These are phyloP conservation scores for Geranomyces michiganensis DNA, from an alignment of 192 early-diverging fungal genomes.

Conservation along the genomic window DNA sequence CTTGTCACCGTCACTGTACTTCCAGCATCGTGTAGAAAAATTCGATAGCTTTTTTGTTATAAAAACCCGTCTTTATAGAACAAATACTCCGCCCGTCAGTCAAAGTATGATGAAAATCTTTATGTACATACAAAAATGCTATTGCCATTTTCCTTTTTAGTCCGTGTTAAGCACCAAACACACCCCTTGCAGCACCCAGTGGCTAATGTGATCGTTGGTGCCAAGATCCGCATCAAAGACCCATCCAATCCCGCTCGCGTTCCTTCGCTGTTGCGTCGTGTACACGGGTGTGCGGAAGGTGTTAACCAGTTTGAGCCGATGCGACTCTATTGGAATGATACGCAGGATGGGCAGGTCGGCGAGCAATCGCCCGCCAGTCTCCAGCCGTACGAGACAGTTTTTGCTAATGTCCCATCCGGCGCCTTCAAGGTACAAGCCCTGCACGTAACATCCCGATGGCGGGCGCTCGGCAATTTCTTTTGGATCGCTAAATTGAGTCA, in stretches of 20 bases:
- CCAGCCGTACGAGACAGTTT: slow-evolving; percentile 49
- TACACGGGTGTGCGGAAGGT: slow-evolving; percentile 69
- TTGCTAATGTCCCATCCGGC: slow-evolving; percentile 61
- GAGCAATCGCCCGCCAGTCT: slow-evolving; percentile 55
- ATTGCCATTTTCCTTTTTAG: slow-evolving; percentile 3
- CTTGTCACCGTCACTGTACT: slow-evolving; percentile 1
- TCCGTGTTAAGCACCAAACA: slow-evolving; percentile 61
- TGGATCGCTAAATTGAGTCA: slow-evolving; percentile 57
- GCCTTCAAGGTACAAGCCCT: slow-evolving; percentile 64
- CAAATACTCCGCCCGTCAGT: too few relatives aligned
- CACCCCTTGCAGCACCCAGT: slow-evolving; percentile 67
- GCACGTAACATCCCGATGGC: slow-evolving; percentile 60
- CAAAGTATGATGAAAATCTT: too few relatives aligned
- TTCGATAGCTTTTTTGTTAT: background rate
- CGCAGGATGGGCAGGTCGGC: slow-evolving; percentile 62
- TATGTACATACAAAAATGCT: too few relatives aligned
- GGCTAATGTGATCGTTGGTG: slow-evolving; percentile 59
- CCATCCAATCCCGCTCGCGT: slow-evolving; percentile 66
- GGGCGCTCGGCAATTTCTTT: slow-evolving; percentile 59
- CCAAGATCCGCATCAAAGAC: slow-evolving; percentile 67
- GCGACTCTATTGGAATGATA: slow-evolving; percentile 65
- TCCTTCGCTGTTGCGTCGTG: slow-evolving; percentile 62
- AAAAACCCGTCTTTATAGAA: too few relatives aligned
- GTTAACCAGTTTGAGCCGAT: slow-evolving; percentile 61
- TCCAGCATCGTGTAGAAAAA: background rate